A percentile compares a stretch with the other conserved stretches of the same genome.
phyloP scores from a whole-genome alignment of 2,329 filamentous ascomycete species.

The Beauveria australis region DNA sequence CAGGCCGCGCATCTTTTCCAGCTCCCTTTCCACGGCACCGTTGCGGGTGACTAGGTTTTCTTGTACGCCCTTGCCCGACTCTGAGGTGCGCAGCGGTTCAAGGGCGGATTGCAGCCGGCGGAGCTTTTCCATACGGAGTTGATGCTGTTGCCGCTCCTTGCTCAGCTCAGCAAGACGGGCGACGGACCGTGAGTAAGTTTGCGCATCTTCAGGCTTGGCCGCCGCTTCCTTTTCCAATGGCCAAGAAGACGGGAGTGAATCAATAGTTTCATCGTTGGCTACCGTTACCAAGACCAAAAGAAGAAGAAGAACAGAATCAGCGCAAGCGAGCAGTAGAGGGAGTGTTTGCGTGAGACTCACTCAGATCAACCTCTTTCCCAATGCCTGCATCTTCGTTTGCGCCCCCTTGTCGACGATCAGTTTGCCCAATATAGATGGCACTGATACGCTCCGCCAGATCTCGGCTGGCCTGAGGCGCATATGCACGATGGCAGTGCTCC shows the following conservation, averaged over 20 bases:
- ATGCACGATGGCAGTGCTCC: conserved; percentile 58
- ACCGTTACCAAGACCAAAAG: too few relatives aligned
- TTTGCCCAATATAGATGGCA: conserved; percentile 47
- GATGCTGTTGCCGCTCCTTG: conserved; percentile 24
- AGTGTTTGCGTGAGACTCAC: conserved; percentile 22
- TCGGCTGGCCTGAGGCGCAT: conserved; percentile 59
- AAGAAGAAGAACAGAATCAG: not conserved
- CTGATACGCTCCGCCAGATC: conserved; percentile 69
- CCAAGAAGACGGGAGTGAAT: conserved; percentile 41
- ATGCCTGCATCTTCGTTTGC: conserved; percentile 29
- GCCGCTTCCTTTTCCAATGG: conserved; percentile 28
- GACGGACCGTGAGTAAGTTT: conserved; percentile 43
- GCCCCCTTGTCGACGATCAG: conserved; percentile 30
- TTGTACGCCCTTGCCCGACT: conserved; percentile 40
- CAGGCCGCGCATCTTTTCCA: conserved; percentile 58
- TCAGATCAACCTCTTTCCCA: conserved; percentile 35
- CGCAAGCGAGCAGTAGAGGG: not conserved
- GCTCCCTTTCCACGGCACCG: conserved; percentile 56
- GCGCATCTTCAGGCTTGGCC: conserved; percentile 37
- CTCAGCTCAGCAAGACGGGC: conserved; percentile 42
- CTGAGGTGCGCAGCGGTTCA: conserved; percentile 28
- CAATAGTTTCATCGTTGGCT: conserved; percentile 37
- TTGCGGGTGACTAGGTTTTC: conserved; percentile 59
- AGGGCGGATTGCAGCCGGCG: conserved; percentile 43
- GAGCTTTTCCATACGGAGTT: conserved; percentile 37